These are phyloP conservation scores for Adansonia digitata DNA, from an alignment of 345 rosid genomes.

Conservation along the genomic window DNA sequence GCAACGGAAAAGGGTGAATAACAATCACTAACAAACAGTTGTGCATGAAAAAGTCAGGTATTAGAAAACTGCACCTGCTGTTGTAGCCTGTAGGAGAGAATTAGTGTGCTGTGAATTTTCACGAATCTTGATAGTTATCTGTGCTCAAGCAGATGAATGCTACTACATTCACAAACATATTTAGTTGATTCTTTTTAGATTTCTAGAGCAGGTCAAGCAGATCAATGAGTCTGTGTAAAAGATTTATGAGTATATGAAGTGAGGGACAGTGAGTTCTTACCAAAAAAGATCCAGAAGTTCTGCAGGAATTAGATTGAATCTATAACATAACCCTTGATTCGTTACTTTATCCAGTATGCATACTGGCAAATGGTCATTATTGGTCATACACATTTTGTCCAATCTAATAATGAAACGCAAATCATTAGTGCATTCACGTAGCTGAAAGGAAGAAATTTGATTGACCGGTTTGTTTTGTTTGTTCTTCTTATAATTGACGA, in stretches of 20 bases:
- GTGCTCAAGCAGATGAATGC: neutral
- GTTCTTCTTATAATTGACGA: neutral
- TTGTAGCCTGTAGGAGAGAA: neutral
- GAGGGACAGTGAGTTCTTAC: neutral
- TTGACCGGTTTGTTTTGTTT: neutral
- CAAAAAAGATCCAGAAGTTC: neutral
- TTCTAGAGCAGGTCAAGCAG: neutral
- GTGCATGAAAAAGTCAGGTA: neutral
- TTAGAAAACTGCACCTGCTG: neutral
- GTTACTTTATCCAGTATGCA: neutral
- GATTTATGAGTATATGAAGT: neutral
- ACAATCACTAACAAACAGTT: neutral
- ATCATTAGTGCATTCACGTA: neutral
- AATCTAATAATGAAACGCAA: neutral
- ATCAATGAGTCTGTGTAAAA: neutral
- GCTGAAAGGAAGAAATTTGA: neutral
- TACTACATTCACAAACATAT: neutral
- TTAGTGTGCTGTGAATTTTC: neutral
- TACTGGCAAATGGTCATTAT: neutral
- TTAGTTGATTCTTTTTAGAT: neutral
- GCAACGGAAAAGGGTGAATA: neutral
- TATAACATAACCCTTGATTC: neutral
- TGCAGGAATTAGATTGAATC: neutral
- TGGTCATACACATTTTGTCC: neutral
- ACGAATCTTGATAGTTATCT: neutral